Conservation (phyloP, 2,329 filamentous ascomycete genomes). For the Capronia epimyces region DNA sequence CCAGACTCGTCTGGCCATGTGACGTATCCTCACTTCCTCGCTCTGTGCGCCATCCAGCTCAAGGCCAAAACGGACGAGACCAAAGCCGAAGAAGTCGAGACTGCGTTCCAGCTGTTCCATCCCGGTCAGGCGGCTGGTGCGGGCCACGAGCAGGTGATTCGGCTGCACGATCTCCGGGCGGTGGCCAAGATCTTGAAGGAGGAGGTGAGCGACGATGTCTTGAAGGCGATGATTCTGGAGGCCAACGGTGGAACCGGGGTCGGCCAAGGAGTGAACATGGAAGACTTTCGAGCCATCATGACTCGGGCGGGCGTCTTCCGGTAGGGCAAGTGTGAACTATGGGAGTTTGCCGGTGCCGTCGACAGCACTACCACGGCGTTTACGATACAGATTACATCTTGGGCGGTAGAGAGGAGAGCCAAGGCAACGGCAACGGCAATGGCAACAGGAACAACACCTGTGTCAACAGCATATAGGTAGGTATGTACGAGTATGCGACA, state of each 20-base stretch:
- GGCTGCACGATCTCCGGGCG: background rate
- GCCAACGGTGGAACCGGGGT: slow-evolving; percentile 77
- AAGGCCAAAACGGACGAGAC: slow-evolving; percentile 50
- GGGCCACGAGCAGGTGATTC: background rate
- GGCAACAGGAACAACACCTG: no score
- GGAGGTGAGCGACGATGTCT: slow-evolving; percentile 71
- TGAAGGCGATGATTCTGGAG: slow-evolving; percentile 92
- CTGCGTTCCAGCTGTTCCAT: slow-evolving; percentile 78
- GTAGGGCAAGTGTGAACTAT: slow-evolving; percentile 35
- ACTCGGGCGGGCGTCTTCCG: slow-evolving; percentile 74
- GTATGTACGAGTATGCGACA: no score
- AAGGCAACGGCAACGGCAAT: no score
- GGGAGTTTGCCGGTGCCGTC: background rate
- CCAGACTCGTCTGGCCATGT: slow-evolving; percentile 74
- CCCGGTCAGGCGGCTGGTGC: slow-evolving; percentile 39
- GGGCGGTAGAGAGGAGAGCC: no score
- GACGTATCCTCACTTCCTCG: slow-evolving; percentile 74
- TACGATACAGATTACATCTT: background rate
- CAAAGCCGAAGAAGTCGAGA: slow-evolving; percentile 63
- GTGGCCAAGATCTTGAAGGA: slow-evolving; percentile 62
- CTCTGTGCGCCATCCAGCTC: slow-evolving; percentile 81
- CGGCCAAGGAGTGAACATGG: slow-evolving; percentile 63
- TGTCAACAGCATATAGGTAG: no score
- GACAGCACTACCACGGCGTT: background rate
- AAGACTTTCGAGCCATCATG: slow-evolving; percentile 86